A percentile compares a stretch with the other conserved stretches of the same genome.
These are phyloP conservation scores for Aspergillus costaricaensis DNA, from an alignment of 2,329 filamentous ascomycete genomes.

Conservation along the genomic window DNA sequence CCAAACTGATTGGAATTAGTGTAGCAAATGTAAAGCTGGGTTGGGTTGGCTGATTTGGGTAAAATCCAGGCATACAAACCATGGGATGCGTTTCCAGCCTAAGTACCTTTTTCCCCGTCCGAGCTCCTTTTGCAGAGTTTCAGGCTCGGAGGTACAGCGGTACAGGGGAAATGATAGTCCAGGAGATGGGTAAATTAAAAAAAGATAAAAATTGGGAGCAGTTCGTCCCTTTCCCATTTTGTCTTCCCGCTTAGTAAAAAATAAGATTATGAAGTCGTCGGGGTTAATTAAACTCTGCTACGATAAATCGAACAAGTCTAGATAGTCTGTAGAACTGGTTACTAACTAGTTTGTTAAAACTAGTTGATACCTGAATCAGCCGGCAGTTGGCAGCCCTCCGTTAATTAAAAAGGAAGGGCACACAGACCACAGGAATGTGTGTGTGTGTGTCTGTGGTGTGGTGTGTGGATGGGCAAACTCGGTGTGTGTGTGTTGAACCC, in stretches of 20 bases:
- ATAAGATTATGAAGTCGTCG: background rate
- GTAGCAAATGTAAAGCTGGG: background rate
- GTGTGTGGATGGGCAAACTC: background rate
- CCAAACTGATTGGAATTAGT: background rate
- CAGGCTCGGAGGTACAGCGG: background rate
- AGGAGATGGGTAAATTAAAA: too few species aligned
- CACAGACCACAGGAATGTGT: slow-evolving; percentile 2
- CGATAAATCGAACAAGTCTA: background rate
- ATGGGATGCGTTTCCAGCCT: background rate
- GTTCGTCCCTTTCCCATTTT: background rate
- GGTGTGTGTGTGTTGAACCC: background rate
- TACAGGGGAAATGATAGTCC: too few species aligned
- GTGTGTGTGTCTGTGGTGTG: too few species aligned
- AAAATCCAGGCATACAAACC: background rate
- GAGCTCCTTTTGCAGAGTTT: background rate
- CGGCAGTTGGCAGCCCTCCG: slow-evolving; percentile 4
- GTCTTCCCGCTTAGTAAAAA: background rate
- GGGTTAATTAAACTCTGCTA: background rate
- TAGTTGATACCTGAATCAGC: slow-evolving; percentile 1
- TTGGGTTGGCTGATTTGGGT: background rate
- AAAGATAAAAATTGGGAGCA: background rate
- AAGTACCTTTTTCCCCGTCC: slow-evolving; percentile 1
- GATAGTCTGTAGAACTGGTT: background rate
- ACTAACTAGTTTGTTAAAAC: background rate
- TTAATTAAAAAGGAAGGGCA: slow-evolving; percentile 2